These are phyloP conservation scores for Simplicillium sp. DNA, from an alignment of 2,329 filamentous ascomycete genomes.

Conservation along the genomic window DNA sequence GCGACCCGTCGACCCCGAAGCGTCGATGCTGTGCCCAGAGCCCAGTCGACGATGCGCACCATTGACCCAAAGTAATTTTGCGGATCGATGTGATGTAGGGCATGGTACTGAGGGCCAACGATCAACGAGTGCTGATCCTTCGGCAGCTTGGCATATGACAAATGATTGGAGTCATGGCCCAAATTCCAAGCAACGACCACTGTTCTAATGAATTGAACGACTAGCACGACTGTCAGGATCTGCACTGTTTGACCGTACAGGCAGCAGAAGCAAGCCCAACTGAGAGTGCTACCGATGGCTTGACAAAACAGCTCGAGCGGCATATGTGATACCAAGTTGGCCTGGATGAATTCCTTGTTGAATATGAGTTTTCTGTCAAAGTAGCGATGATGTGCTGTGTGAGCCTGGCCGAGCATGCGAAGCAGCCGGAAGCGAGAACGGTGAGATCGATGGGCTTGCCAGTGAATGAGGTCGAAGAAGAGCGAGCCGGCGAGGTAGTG, in stretches of 20 bases:
- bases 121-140: slow-evolving; percentile 7
- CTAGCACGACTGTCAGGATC: slow-evolving; percentile 2
- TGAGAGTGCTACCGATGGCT: slow-evolving; percentile 2
- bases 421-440: slow-evolving; percentile 2
- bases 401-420: slow-evolving; percentile 5
- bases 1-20: slow-evolving; percentile 8
- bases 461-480: slow-evolving; percentile 6
- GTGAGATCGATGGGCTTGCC: slow-evolving; percentile 5
- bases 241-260: neutral
- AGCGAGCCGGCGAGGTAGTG: slow-evolving; percentile 6
- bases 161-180: slow-evolving; percentile 9
- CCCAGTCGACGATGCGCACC: slow-evolving; percentile 9
- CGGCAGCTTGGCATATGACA: slow-evolving; percentile 4
- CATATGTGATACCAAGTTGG: slow-evolving; percentile 6
- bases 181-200: slow-evolving; percentile 6
- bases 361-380: slow-evolving; percentile 5
- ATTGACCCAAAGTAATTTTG: slow-evolving; percentile 12
- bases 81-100: slow-evolving; percentile 11
- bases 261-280: slow-evolving; percentile 1
- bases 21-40: slow-evolving; percentile 8
- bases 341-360: slow-evolving; percentile 3
- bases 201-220: slow-evolving; percentile 2
- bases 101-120: slow-evolving; percentile 11
- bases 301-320: slow-evolving; percentile 6
- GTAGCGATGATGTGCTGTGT: slow-evolving; percentile 6